Evolutionary conservation across 2,329 filamentous ascomycete genomes (phyloP).

Genomic region (Pseudopithomyces maydicus): DNA sequence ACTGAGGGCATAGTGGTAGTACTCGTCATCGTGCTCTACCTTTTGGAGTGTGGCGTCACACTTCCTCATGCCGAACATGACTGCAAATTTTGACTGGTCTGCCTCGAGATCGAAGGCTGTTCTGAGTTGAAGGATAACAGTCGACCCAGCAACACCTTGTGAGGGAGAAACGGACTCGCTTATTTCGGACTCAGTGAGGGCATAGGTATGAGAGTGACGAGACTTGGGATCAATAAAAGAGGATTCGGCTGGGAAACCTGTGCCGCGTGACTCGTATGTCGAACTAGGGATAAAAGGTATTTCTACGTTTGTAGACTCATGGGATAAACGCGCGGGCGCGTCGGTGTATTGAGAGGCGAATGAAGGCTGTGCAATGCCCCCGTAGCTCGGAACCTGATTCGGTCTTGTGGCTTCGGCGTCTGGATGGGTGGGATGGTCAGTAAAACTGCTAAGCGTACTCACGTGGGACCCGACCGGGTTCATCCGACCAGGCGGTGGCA

Average conservation of each 20-base stretch:
- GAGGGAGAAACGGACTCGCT: conserved; percentile 67
- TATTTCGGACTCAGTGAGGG: conserved; percentile 60
- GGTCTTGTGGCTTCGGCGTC: conserved; percentile 65
- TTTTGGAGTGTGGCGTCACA: conserved; percentile 71
- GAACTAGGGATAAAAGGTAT: conserved; percentile 53
- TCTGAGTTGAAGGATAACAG: conserved; percentile 74
- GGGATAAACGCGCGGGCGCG: conserved; percentile 55
- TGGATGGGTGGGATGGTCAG: conserved; percentile 53
- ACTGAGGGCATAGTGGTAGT: conserved; percentile 72
- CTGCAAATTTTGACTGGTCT: conserved; percentile 60
- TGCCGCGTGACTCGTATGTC: conserved; percentile 55
- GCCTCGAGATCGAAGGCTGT: conserved; percentile 75
- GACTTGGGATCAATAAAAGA: conserved; percentile 62
- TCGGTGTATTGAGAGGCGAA: conserved; percentile 56
- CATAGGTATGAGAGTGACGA: conserved; percentile 57
- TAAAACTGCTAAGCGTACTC: conserved; percentile 44
- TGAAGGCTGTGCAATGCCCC: conserved; percentile 55
- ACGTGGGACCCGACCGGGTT: conserved; percentile 43
- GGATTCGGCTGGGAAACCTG: conserved; percentile 54
- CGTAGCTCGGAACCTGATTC: conserved; percentile 61
- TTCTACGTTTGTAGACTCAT: conserved; percentile 52
- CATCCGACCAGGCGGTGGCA: conserved; percentile 44
- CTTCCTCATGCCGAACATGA: conserved; percentile 80
- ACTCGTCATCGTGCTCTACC: conserved; percentile 60
- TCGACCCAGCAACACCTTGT: conserved; percentile 71